Evolutionary conservation across 441 rosid genomes (phyloP), one percentile per base, ranked within the genome.

Genomic region (Metrosideros polymorpha): DNA sequence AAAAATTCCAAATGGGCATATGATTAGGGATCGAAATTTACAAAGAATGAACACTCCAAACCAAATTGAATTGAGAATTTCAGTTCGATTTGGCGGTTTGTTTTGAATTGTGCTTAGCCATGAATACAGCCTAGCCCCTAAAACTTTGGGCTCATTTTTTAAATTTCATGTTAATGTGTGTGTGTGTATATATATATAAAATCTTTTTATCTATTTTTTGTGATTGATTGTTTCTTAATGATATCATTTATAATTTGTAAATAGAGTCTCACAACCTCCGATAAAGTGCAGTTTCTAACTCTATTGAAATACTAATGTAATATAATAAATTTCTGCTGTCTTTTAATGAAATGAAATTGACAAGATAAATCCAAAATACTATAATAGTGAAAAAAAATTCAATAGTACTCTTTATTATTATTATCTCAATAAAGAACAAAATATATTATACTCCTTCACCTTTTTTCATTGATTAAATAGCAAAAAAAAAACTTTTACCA

Each of bases 271-370:
- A 32, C 6, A 18, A 52, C 32, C 13, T 35, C 76, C 13, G 0
- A 32, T 32, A 32, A 30, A 32, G 7, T 32, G 32, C 24, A 17
- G 7, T 18, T 63, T 63, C 24, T 32, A 32, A 32, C 1, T 63
- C 6, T 17, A 0, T 9, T 2, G 3, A 8, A 17, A 32, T 0
- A 32, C 24, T 8, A 18, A 0, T 32, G 43, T 8, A 7, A 22
- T 61, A 0, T 1, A 30, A 30, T 7, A 30, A 7, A 17, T 30
- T 61, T 17, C 17, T 4, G 75, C 17, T 30, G 22, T 0, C 42
- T 61, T 30, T 61, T 30, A 30, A 2, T 17, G 7, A 9, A 32
- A 63, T 63, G 25, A 8, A 63, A 63, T 32, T 17, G 25, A 32
- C 43, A 7, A 63, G 42, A 5, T 4, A 61, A 30, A 63, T 35